Percentiles rank a stretch among this genome's conserved stretches.
phyloP scores from a whole-genome alignment of 2,329 filamentous ascomycete species.

The Metarhizium anisopliae region DNA sequence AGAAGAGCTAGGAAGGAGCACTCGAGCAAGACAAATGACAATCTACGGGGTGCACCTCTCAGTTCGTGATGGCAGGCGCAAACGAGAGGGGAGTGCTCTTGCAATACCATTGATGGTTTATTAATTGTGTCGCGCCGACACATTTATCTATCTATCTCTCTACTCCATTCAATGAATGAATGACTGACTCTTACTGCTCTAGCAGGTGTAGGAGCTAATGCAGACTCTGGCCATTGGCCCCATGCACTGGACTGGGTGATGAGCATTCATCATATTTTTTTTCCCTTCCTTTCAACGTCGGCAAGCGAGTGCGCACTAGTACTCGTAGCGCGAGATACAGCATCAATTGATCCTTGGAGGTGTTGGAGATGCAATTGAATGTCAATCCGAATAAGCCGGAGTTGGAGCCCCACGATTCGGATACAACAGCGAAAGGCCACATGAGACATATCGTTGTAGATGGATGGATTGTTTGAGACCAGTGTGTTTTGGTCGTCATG shows the following conservation, averaged over 20 bases:
- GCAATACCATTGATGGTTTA: background rate
- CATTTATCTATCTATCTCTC: background rate
- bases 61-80: no score
- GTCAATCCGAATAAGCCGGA: no score
- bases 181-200: background rate
- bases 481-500: constrained; percentile 1
- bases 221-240: background rate
- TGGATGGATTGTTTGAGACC: background rate
- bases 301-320: no score
- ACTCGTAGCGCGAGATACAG: no score
- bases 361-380: no score
- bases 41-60: no score
- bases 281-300: background rate
- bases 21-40: no score
- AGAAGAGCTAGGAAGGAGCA: no score
- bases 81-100: no score
- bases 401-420: background rate
- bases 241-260: background rate
- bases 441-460: constrained; percentile 1
- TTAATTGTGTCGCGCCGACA: background rate
- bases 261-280: background rate
- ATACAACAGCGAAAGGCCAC: background rate
- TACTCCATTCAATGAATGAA: no score
- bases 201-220: background rate
- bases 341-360: no score